Base-by-base conservation (phyloP, 257 asterid genomes). In the Hygrophila difformis region DNA sequence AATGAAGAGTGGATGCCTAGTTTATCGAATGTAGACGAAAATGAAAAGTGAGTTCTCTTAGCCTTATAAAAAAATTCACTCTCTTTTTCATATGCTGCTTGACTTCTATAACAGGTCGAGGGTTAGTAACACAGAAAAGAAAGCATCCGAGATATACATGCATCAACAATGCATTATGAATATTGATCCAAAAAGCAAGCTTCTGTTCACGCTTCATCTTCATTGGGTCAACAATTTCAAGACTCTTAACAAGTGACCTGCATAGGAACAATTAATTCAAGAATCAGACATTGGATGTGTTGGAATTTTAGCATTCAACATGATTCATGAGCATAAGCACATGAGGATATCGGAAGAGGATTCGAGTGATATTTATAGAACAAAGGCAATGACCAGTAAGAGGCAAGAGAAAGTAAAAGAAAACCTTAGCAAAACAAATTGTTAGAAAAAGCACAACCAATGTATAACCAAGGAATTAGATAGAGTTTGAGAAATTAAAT, bases 161-260 rank as follows among this genome's bases (percentile, higher is more conserved):
- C 95, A 88, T 88, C 61, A 70, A 75, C 77, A 87, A 63, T 18
- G 97, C 87, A 67, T 87, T 87, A 74, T 87, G 97, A 65, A 81
- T 81, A 60, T 83, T 81, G 43, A 83, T 66, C 95, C 91, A 83
- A 59, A 83, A 87, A 12, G 79, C 74, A 51, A 87, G 93, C 81
- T 82, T 87, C 67, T 87, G 87, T 53, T 87, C 94, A 13, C 87
- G 91, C 65, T 49, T 74, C 92, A 88, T 81, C 72, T 65, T 84
- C 62, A 47, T 65, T 34, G 75, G 87, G 61, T 88, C 84, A 64
- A 88, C 77, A 56, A 54, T 77, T 72, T 88, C 95, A 37, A 88
- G 94, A 43, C 79, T 62, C 73, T 81, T 77, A 36, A 84, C 83
- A 7, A 88, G 69, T 24, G 81, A 68, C 73, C 97, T 87, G 71